Percentiles rank a stretch among this genome's conserved stretches.
These are phyloP conservation scores for Neohortaea acidophila DNA, from an alignment of 495 filamentous ascomycete genomes.

Conservation along the genomic window DNA sequence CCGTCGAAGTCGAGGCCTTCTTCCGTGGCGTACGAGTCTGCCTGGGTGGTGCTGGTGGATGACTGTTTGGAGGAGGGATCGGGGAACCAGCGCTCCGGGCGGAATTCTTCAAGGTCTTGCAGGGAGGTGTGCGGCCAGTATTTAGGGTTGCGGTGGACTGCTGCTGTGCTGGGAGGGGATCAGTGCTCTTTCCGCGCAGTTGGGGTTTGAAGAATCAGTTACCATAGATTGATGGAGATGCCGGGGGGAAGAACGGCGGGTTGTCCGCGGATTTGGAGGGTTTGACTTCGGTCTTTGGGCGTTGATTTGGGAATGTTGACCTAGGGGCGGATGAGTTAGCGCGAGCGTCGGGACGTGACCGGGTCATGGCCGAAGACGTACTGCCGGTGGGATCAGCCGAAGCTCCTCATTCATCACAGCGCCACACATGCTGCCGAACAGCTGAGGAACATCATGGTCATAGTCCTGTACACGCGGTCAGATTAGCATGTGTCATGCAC, in stretches of 20 bases:
- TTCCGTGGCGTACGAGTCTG: conserved; percentile 29
- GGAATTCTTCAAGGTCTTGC: conserved; percentile 35
- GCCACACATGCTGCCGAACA: conserved; percentile 46
- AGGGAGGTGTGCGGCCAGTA: conserved; percentile 32
- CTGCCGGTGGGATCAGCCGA: conserved; percentile 45
- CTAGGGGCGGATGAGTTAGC: too few relatives aligned
- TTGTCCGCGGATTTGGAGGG: conserved; percentile 35
- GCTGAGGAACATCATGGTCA: conserved; percentile 38
- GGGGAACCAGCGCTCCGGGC: conserved; percentile 43
- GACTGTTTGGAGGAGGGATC: conserved; percentile 28
- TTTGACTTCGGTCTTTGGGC: conserved; percentile 31
- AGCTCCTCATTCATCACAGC: conserved; percentile 56
- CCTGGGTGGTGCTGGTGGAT: conserved; percentile 23
- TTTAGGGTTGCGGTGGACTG: conserved; percentile 44
- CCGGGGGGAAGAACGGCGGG: conserved; percentile 36
- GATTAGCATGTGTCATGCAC: too few relatives aligned
- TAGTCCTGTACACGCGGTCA: too few relatives aligned
- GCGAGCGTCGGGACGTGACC: too few relatives aligned
- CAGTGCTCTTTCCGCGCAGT: too few relatives aligned
- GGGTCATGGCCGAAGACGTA: too few relatives aligned
- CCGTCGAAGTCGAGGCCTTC: conserved; percentile 42
- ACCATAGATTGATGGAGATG: conserved; percentile 35
- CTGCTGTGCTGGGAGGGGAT: conserved; percentile 27
- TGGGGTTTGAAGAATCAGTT: too few relatives aligned
- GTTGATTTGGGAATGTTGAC: conserved; percentile 52